Evolutionary conservation across 208 protist species (phyloP), one percentile per base, ranked within the genome.

Genomic region (Jaenimonas drosophilae): DNA sequence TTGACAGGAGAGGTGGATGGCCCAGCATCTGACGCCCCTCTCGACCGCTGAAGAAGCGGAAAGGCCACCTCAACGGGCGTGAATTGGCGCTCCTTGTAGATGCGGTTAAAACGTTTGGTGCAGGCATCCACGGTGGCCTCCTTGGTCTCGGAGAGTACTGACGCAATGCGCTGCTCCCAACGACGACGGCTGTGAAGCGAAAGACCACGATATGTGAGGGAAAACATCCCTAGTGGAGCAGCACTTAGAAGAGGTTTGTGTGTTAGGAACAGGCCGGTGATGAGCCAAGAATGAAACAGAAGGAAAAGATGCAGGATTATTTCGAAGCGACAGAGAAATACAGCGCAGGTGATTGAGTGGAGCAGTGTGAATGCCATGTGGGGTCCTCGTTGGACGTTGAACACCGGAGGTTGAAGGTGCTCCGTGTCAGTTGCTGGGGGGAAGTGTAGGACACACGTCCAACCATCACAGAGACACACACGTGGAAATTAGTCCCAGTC

Each of bases 91-190:
- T 90, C 74, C 51, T 75, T 76, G 61, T 94, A 94, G 27, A 91
- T 79, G 38, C 79, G 79, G 7, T 81, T 55, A 48, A 90, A 94
- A 19, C 82, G 75, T 37, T 71, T 57, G n/a, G 78, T 69, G 12
- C 72, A 78, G 4, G 59, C 44, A 42, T 91, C 76, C 9, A 84
- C 68, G 26, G 52, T 44, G 11, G 58, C 60, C 34, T 88, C 75
- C n/a, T 62, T 68, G 21, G 59, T 64, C 26, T 86, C 67, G 4
- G 65, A 62, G 0, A 94, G 64, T 17, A 86, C 64, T 0, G 75
- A 78, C 4, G 75, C 73, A 23, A 94, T 70, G 37, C 82, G 82
- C 60, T 90, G 72, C 65, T 91, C 79, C 83, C 87, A 94, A 4
- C 81, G 72, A n/a, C 82, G 75, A 0, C 85, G 67, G 45, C 54